These are phyloP conservation scores for Scheffersomyces ergatensis DNA, from an alignment of 805 yeast species.

Conservation along the genomic window DNA sequence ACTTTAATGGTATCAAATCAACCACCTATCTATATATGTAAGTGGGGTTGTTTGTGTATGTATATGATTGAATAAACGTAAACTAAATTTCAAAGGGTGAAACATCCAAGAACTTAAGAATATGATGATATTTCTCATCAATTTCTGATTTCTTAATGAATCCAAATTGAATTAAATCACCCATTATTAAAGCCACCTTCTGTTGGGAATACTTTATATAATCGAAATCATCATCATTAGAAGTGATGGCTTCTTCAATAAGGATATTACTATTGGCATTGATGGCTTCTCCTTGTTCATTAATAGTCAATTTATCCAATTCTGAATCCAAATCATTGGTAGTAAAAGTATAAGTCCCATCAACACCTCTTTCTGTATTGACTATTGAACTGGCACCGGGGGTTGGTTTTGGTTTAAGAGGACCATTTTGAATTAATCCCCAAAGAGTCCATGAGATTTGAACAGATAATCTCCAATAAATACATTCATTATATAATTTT, in stretches of 20 bases:
- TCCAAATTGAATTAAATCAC: conserved; percentile 67
- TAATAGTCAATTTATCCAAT: conserved; percentile 42
- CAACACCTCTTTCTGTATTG: conserved; percentile 31
- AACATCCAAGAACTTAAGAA: conserved; percentile 42
- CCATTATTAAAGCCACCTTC: conserved; percentile 70
- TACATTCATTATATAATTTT: conserved; percentile 59
- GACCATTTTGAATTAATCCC: conserved; percentile 83
- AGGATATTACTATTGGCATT: conserved; percentile 15
- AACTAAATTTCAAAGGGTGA: conserved; percentile 16
- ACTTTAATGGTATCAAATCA: no score
- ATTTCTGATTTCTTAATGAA: conserved; percentile 34
- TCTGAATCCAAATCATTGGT: conserved; percentile 59
- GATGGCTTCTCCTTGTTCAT: conserved; percentile 5
- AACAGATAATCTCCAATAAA: conserved; percentile 78
- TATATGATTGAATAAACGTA: no score
- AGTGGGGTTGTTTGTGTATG: neutral
- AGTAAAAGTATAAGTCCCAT: conserved; percentile 37
- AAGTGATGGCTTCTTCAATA: conserved; percentile 34
- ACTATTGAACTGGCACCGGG: conserved; percentile 2
- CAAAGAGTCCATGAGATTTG: conserved; percentile 84
- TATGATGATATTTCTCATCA: conserved; percentile 16
- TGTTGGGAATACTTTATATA: conserved; percentile 73
- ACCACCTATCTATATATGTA: neutral
- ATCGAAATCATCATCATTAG: conserved; percentile 66
- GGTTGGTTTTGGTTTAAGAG: conserved; percentile 16